Percentiles rank a stretch among this genome's conserved stretches.
Evolutionary conservation across 2,329 filamentous ascomycete genomes (phyloP).

Genomic region (Botryotinia calthae): DNA sequence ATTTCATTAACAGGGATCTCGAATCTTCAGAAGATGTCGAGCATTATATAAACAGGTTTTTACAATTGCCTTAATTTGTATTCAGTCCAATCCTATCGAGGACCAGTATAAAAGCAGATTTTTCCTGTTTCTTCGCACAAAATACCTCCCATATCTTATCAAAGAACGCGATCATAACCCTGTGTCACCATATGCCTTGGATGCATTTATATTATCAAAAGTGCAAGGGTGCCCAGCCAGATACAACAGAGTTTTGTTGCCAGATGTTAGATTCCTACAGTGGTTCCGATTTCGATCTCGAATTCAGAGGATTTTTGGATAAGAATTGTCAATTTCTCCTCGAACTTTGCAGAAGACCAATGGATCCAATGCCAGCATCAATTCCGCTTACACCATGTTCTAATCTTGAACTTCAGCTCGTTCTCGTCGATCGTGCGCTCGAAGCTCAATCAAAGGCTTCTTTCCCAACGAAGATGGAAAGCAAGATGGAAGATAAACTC

Average conservation of each 20-base stretch:
- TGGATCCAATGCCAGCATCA: neutral
- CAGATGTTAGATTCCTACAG: neutral
- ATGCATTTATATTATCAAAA: fast-evolving
- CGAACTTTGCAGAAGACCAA: neutral
- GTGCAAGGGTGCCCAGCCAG: fast-evolving
- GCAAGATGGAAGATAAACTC: neutral
- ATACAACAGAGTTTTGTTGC: fast-evolving
- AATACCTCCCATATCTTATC: neutral
- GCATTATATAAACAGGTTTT: neutral
- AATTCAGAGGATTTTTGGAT: neutral
- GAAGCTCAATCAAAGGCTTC: neutral
- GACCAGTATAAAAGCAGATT: fast-evolving
- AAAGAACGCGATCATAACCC: neutral
- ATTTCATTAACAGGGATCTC: fast-evolving
- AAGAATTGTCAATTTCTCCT: neutral
- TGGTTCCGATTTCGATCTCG: neutral
- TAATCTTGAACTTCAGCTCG: neutral
- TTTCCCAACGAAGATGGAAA: neutral
- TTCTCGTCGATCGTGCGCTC: neutral
- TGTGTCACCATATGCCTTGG: neutral
- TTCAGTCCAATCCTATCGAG: neutral
- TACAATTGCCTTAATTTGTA: neutral
- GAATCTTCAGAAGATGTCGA: fast-evolving
- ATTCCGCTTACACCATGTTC: neutral
- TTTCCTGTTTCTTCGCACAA: neutral